Conservation (phyloP, 192 early-diverging fungal genomes). For the Entophlyctis helioformis region DNA sequence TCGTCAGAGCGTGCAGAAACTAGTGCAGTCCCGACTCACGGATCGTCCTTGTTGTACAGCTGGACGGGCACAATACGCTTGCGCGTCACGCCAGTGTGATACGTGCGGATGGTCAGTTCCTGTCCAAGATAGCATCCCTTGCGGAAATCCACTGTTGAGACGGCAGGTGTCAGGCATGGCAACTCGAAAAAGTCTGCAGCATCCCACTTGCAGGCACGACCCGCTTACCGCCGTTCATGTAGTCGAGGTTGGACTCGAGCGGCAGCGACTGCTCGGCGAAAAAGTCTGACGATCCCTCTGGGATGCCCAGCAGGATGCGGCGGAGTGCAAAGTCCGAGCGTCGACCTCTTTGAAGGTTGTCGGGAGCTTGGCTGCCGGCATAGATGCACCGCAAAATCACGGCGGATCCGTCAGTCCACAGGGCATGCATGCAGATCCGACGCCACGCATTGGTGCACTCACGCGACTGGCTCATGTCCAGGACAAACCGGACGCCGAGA, state of each 20-base stretch:
- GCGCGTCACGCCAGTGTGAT: conserved; percentile 85
- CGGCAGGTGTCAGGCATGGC: neutral
- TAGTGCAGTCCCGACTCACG: no score
- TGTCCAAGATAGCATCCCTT: conserved; percentile 99
- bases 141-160: conserved; percentile 70
- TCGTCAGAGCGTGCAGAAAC: no score
- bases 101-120: conserved; percentile 93
- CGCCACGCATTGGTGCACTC: neutral
- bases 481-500: conserved; percentile 48
- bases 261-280: conserved; percentile 59
- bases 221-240: conserved; percentile 70
- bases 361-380: conserved; percentile 18
- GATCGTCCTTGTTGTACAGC: conserved; percentile 32
- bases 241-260: conserved; percentile 85
- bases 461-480: conserved; percentile 7
- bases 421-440: neutral
- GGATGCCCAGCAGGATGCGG: conserved; percentile 72
- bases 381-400: neutral
- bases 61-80: conserved; percentile 84
- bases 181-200: neutral
- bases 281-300: conserved; percentile 82
- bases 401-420: neutral
- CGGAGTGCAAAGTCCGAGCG: conserved; percentile 56
- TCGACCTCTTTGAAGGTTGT: conserved; percentile 36
- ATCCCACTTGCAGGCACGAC: neutral